Percentiles rank a stretch among this genome's conserved stretches.
Evolutionary conservation across 441 rosid genomes (phyloP).

Genomic region (Theobroma grandiflorum): DNA sequence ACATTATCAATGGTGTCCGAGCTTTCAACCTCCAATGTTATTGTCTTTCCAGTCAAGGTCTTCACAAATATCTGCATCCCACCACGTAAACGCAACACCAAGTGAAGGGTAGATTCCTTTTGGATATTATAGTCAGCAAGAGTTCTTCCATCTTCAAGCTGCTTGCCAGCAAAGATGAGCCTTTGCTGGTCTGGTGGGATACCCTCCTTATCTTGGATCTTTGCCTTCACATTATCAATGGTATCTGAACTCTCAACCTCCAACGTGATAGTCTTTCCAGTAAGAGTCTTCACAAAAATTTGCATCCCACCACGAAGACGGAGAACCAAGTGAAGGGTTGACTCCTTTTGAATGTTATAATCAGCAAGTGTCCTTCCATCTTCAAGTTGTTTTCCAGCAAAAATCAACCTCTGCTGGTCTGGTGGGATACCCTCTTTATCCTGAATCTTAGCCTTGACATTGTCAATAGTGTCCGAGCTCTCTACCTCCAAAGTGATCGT

Average conservation of each 20-base stretch:
- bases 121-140: too few relatives aligned
- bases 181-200: conserved; percentile 41
- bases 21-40: background rate
- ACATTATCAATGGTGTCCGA: too few relatives aligned
- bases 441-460: conserved; percentile 45
- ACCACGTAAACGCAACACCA: too few relatives aligned
- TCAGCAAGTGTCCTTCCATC: conserved; percentile 42
- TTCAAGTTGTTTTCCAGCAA: conserved; percentile 45
- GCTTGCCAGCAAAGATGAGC: background rate
- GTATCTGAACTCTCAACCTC: conserved; percentile 45
- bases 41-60: background rate
- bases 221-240: conserved; percentile 37
- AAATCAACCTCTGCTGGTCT: conserved; percentile 46
- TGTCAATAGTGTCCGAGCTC: conserved; percentile 43
- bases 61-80: too few relatives aligned
- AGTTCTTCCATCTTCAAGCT: too few relatives aligned
- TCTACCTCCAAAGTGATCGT: conserved; percentile 46
- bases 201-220: conserved; percentile 45
- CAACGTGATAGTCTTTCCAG: conserved; percentile 37
- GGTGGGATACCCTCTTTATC: conserved; percentile 49
- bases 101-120: too few relatives aligned
- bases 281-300: conserved; percentile 41
- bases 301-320: conserved; percentile 42
- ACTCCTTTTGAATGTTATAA: conserved; percentile 47
- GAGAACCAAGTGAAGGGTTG: conserved; percentile 36